Conservation (phyloP, 2,329 filamentous ascomycete species). For the Magnaporthiopsis poae region DNA sequence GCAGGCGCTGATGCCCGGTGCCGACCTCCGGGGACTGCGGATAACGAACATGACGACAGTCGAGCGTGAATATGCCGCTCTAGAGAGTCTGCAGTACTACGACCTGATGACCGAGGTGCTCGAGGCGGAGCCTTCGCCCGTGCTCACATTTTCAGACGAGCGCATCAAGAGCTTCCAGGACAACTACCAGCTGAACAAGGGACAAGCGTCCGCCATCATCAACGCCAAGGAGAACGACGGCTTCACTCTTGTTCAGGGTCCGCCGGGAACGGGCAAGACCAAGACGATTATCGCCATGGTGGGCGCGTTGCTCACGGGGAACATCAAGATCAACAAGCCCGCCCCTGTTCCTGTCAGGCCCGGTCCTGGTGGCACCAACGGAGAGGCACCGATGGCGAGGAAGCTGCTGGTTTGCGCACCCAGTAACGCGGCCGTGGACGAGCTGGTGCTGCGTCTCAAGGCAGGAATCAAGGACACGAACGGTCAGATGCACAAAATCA, state of each 20-base stretch:
- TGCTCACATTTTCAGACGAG: conserved; percentile 70
- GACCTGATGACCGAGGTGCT: conserved; percentile 86
- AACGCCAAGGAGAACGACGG: conserved; percentile 92
- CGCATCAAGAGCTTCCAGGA: conserved; percentile 58
- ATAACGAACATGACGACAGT: conserved; percentile 89
- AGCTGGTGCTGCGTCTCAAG: conserved; percentile 87
- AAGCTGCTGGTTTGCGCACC: conserved; percentile 96
- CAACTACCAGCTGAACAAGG: conserved; percentile 76
- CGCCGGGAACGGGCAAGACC: conserved; percentile 93
- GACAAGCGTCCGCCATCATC: conserved; percentile 83
- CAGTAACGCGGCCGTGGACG: conserved; percentile 95
- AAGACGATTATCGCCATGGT: conserved; percentile 97
- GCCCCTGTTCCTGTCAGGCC: conserved; percentile 22
- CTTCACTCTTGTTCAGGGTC: conserved; percentile 91
- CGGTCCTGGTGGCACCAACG: conserved; percentile 19
- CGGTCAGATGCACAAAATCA: conserved; percentile 65
- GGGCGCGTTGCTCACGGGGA: conserved; percentile 65
- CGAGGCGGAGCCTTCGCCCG: conserved; percentile 77
- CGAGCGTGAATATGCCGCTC: conserved; percentile 85
- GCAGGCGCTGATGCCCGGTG: conserved; percentile 56
- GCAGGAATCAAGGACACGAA: conserved; percentile 68
- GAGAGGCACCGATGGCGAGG: conserved; percentile 42
- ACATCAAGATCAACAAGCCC: conserved; percentile 24
- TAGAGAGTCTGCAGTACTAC: conserved; percentile 87
- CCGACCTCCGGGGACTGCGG: conserved; percentile 64